Percentiles rank a stretch among this genome's conserved stretches.
Conservation (phyloP, 2,329 filamentous ascomycete genomes). For the Talaromyces sp. region DNA sequence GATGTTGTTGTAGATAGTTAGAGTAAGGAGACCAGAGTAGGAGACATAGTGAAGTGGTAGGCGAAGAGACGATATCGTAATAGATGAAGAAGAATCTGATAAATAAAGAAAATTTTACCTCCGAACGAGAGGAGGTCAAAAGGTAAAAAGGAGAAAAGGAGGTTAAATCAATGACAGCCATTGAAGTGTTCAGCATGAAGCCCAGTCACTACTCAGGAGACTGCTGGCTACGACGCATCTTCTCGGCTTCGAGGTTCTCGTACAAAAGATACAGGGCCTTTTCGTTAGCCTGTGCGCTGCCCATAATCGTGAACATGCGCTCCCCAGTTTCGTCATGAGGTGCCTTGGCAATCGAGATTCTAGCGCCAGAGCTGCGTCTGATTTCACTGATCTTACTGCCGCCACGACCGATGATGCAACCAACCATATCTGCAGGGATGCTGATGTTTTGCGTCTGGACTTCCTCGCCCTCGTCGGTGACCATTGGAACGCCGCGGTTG, state of each 20-base stretch:
- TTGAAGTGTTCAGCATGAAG: not conserved
- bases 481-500: conserved; percentile 76
- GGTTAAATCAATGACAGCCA: conserved; percentile 6
- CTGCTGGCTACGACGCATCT: conserved; percentile 91
- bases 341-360: conserved; percentile 96
- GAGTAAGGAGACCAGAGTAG: conserved; percentile 3
- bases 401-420: conserved; percentile 94
- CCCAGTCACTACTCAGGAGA: conserved; percentile 51
- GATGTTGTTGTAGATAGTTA: conserved; percentile 9
- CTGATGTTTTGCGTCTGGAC: conserved; percentile 99
- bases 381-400: conserved; percentile 99
- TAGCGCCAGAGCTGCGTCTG: conserved; percentile 89
- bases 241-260: conserved; percentile 98
- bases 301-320: conserved; percentile 99
- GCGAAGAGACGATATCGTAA: conserved; percentile 11
- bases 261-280: conserved; percentile 94
- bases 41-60: conserved; percentile 13
- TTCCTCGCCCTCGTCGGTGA: conserved; percentile 91
- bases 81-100: conserved; percentile 5
- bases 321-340: conserved; percentile 97
- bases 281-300: conserved; percentile 89
- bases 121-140: conserved; percentile 10
- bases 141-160: not conserved
- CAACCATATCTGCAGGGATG: conserved; percentile 99
- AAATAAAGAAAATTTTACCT: conserved; percentile 6